These are phyloP conservation scores for Suillus weaverae DNA, from an alignment of 768 basidiomycete genomes.

Conservation along the genomic window DNA sequence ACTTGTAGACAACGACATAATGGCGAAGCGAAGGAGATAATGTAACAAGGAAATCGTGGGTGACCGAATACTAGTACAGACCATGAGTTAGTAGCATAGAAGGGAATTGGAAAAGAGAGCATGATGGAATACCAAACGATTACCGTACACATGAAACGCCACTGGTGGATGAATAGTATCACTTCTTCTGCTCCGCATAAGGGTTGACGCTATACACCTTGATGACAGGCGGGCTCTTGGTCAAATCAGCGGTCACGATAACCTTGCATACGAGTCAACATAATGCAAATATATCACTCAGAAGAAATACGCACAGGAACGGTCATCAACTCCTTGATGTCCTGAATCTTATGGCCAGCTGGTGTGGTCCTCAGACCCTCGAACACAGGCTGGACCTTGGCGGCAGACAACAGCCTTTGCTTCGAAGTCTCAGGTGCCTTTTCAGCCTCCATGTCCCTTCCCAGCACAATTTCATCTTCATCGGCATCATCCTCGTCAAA, in stretches of 20 bases:
- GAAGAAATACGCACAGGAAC: slow-evolving; percentile 70
- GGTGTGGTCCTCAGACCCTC: slow-evolving; percentile 75
- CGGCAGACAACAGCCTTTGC: slow-evolving; percentile 76
- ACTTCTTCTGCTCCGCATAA: slow-evolving; percentile 63
- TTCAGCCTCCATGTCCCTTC: slow-evolving; percentile 46
- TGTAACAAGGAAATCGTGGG: slow-evolving; percentile 20
- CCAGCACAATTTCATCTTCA: slow-evolving; percentile 80
- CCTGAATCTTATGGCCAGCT: slow-evolving; percentile 92
- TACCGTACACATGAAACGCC: slow-evolving; percentile 31
- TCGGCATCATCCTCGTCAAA: slow-evolving; percentile 87
- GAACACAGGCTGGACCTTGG: slow-evolving; percentile 75
- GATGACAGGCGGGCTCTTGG: slow-evolving; percentile 95
- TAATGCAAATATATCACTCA: not conserved
- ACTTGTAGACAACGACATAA: not conserved
- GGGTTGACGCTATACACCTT: slow-evolving; percentile 97
- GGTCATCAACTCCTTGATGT: slow-evolving; percentile 90
- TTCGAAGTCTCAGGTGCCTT: slow-evolving; percentile 61
- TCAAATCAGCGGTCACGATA: slow-evolving; percentile 91
- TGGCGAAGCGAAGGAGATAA: slow-evolving; percentile 17
- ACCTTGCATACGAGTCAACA: slow-evolving; percentile 50
- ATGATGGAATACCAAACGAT: slow-evolving; percentile 27
- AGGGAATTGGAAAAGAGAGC: slow-evolving; percentile 27
- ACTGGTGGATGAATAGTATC: slow-evolving; percentile 4
- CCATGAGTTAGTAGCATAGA: slow-evolving; percentile 32
- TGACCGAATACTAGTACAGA: slow-evolving; percentile 31